Evolutionary conservation across 2,329 filamentous ascomycete genomes (phyloP).

Genomic region (Trichoderma pleuroti): DNA sequence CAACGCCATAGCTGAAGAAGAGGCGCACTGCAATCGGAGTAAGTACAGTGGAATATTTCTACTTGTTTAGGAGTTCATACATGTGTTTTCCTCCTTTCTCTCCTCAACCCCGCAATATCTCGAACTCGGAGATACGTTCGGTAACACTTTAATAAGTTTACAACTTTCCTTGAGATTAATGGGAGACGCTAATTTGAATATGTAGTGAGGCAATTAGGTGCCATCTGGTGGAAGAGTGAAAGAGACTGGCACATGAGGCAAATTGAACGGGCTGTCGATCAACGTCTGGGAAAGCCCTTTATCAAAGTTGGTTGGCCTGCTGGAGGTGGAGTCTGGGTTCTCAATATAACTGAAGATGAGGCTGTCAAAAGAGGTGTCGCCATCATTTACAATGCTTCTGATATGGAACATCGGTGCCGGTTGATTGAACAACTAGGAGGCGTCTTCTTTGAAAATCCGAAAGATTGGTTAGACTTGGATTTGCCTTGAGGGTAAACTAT

Average conservation of each 20-base stretch:
- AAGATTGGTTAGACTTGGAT: not conserved
- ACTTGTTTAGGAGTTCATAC: not conserved
- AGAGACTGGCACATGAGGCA: not conserved
- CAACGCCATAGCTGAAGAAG: not conserved
- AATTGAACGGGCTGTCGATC: not conserved
- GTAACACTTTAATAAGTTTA: not conserved
- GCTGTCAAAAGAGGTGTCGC: not conserved
- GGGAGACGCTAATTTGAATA: not conserved
- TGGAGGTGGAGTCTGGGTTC: not conserved
- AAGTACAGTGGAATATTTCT: not conserved
- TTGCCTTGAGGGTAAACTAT: not conserved
- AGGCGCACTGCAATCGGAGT: slow-evolving; percentile 3
- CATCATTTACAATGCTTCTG: not conserved
- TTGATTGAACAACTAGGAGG: not conserved
- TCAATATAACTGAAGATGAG: not conserved
- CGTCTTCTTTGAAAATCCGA: not conserved
- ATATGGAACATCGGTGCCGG: not conserved
- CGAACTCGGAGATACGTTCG: not conserved
- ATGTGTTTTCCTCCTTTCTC: not conserved
- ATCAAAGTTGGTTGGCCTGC: not conserved
- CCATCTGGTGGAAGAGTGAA: not conserved
- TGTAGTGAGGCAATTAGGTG: not conserved
- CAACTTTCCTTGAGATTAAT: not conserved
- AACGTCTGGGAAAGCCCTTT: not conserved
- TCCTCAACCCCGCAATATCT: not conserved